Conservation (phyloP, 768 basidiomycete species). For the Phylloporus arenicola region DNA sequence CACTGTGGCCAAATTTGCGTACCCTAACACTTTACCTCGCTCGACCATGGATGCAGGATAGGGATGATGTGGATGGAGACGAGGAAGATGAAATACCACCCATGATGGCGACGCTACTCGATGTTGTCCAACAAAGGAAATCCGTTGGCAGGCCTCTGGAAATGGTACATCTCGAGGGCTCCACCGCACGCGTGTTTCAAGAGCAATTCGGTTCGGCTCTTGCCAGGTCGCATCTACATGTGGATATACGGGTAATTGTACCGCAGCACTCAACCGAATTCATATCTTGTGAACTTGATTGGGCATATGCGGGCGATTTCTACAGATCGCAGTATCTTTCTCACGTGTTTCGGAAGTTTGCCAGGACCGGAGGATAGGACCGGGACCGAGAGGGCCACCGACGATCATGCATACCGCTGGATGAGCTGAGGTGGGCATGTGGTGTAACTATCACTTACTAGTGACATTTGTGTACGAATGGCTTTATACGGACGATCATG, state of each 20-base stretch:
- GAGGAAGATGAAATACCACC: conserved; percentile 30
- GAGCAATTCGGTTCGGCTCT: conserved; percentile 21
- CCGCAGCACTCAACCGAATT: conserved; percentile 14
- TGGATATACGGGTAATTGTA: conserved; percentile 18
- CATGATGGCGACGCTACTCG: conserved; percentile 27
- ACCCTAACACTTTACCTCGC: conserved; percentile 26
- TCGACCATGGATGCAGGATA: conserved; percentile 26
- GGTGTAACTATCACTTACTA: conserved; percentile 1
- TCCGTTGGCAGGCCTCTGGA: conserved; percentile 25
- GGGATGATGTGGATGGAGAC: conserved; percentile 28
- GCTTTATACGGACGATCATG: neutral
- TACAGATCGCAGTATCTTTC: conserved; percentile 30
- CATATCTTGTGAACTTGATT: conserved; percentile 21
- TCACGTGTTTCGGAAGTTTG: conserved; percentile 26
- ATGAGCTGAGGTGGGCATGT: conserved; percentile 5
- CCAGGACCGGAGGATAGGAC: conserved; percentile 23
- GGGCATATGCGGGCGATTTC: conserved; percentile 25
- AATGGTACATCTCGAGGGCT: conserved; percentile 25
- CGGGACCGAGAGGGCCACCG: conserved; percentile 23
- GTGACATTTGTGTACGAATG: conserved; percentile 5
- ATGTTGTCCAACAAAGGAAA: conserved; percentile 29
- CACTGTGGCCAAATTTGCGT: conserved; percentile 29
- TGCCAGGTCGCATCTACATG: conserved; percentile 24
- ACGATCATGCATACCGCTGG: conserved; percentile 24
- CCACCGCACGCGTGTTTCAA: conserved; percentile 20